Conservation (phyloP, 2,329 filamentous ascomycete species). For the Colletotrichum cuscutae region DNA sequence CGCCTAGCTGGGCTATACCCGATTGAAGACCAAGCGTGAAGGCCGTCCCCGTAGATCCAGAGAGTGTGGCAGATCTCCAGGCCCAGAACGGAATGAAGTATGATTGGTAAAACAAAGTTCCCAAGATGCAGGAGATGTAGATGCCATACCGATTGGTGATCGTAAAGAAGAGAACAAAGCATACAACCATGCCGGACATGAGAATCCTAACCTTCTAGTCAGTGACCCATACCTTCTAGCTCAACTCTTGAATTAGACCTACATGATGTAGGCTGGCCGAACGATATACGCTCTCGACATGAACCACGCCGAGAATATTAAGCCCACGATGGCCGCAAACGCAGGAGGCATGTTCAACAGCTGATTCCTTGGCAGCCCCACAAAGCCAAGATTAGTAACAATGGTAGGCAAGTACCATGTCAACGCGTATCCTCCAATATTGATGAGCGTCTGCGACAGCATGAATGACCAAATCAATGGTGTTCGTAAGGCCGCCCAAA, state of each 20-base stretch:
- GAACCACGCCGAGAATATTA: conserved; percentile 52
- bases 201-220: conserved; percentile 40
- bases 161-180: conserved; percentile 55
- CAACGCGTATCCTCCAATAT: conserved; percentile 53
- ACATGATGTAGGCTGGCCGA: conserved; percentile 51
- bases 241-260: neutral
- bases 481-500: conserved; percentile 43
- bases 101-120: conserved; percentile 52
- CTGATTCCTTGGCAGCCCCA: conserved; percentile 53
- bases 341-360: conserved; percentile 58
- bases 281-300: conserved; percentile 48
- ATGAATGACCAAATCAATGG: conserved; percentile 40
- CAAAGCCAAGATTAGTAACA: conserved; percentile 53
- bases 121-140: conserved; percentile 56
- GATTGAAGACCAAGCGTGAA: conserved; percentile 56
- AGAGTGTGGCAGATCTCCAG: conserved; percentile 53
- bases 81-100: conserved; percentile 59
- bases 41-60: conserved; percentile 54
- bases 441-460: conserved; percentile 45
- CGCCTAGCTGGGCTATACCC: conserved; percentile 55
- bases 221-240: neutral
- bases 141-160: conserved; percentile 49
- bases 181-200: conserved; percentile 51
- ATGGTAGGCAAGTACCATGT: conserved; percentile 54
- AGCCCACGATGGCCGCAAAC: conserved; percentile 49